A percentile compares a stretch with the other conserved stretches of the same genome.
These are phyloP conservation scores for Priceomyces fermenticarens DNA, from an alignment of 805 yeast species.

Conservation along the genomic window DNA sequence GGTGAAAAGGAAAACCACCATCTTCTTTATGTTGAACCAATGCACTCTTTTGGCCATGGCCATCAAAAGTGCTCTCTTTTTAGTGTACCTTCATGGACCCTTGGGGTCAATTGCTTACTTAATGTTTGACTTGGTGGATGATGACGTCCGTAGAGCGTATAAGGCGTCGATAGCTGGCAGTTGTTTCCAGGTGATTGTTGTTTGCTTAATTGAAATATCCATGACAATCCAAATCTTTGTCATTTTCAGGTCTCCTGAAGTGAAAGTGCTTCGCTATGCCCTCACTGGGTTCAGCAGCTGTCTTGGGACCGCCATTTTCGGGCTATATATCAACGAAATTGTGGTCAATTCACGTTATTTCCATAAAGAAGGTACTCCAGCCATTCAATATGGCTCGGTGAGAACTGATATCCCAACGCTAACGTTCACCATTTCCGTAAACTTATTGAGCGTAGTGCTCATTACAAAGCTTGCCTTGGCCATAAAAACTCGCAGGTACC, in stretches of 20 bases:
- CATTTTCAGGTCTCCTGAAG: conserved; percentile 63
- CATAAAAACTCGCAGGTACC: conserved; percentile 62
- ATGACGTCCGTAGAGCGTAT: conserved; percentile 29
- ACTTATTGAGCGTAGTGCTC: conserved; percentile 58
- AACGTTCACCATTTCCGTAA: conserved; percentile 66
- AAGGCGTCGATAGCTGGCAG: conserved; percentile 60
- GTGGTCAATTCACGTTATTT: conserved; percentile 36
- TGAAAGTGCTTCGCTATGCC: conserved; percentile 36
- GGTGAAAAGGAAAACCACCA: conserved; percentile 51
- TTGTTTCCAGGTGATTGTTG: conserved; percentile 56
- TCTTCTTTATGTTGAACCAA: conserved; percentile 74
- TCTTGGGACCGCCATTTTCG: conserved; percentile 54
- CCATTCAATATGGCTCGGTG: conserved; percentile 21
- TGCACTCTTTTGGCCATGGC: conserved; percentile 52
- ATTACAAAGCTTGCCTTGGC: conserved; percentile 66
- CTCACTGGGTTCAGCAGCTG: conserved; percentile 36
- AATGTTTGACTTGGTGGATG: conserved; percentile 27
- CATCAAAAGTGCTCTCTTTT: conserved; percentile 59
- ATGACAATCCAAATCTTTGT: conserved; percentile 69
- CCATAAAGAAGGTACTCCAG: background rate
- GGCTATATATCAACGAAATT: conserved; percentile 55
- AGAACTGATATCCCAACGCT: conserved; percentile 54
- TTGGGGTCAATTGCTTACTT: conserved; percentile 48
- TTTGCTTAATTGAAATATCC: conserved; percentile 60
- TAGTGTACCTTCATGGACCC: conserved; percentile 52